Conservation (phyloP, 768 basidiomycete species). For the Leccinum aurantiacum region DNA sequence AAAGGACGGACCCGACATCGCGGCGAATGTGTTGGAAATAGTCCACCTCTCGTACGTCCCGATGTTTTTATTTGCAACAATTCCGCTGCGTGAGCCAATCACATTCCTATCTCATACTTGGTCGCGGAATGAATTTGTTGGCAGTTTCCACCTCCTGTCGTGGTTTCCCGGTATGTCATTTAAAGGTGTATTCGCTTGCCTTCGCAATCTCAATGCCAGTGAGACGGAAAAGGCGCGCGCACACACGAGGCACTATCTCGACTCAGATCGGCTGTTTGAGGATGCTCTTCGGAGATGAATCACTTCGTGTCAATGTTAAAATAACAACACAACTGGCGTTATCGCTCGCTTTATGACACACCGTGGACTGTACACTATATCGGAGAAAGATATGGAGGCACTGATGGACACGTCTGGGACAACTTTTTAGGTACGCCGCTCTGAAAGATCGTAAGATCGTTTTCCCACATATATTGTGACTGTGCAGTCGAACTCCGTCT, state of each 20-base stretch:
- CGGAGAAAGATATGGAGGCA: background rate
- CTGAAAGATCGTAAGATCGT: background rate
- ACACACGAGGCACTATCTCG: background rate
- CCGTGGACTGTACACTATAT: background rate
- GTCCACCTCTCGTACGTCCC: background rate
- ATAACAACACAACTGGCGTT: background rate
- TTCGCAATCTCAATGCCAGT: background rate
- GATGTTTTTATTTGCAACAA: background rate
- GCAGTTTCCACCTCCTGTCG: conserved; percentile 6
- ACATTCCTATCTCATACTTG: background rate
- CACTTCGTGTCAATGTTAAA: background rate
- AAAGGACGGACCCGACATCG: background rate
- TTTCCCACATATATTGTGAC: background rate
- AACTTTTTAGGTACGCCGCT: background rate
- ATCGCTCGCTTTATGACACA: conserved; percentile 1
- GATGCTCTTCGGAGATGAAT: conserved; percentile 1
- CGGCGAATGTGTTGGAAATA: background rate
- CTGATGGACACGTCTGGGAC: conserved; percentile 3
- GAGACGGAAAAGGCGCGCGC: background rate
- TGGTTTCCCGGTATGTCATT: conserved; percentile 14
- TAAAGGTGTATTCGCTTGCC: background rate
- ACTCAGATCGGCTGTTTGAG: conserved; percentile 1
- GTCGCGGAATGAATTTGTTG: too few species aligned
- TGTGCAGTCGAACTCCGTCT: conserved; percentile 1
- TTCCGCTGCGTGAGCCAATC: background rate